phyloP scores from a whole-genome alignment of 495 filamentous ascomycete species.

The Massariosphaeria phaeospora region DNA sequence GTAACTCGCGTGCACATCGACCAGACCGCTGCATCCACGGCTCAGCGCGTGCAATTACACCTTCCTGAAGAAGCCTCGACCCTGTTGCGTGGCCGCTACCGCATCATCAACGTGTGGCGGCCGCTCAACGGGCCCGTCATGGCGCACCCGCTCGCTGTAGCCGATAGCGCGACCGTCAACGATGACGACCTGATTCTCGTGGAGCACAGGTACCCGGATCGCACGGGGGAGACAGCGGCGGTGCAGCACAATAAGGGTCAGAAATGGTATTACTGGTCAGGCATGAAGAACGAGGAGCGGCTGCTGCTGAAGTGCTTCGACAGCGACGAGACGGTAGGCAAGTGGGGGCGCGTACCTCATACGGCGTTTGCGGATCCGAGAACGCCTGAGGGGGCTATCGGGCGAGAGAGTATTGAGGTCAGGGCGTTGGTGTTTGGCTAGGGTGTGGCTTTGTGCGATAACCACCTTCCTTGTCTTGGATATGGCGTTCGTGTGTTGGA shows the following conservation, averaged over 20 bases:
- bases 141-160: constrained; percentile 65
- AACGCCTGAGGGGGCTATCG: constrained; percentile 50
- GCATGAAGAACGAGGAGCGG: constrained; percentile 69
- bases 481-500: background rate
- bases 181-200: constrained; percentile 65
- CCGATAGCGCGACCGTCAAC: constrained; percentile 54
- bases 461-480: too few relatives aligned
- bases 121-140: constrained; percentile 71
- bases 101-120: constrained; percentile 87
- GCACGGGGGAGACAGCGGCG: constrained; percentile 71
- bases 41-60: constrained; percentile 61
- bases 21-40: constrained; percentile 63
- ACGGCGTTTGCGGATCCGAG: constrained; percentile 73
- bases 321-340: constrained; percentile 53
- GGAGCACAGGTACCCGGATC: constrained; percentile 69
- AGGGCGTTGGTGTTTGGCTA: constrained; percentile 77
- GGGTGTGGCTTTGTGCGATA: too few relatives aligned
- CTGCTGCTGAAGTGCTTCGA: constrained; percentile 82
- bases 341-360: constrained; percentile 64
- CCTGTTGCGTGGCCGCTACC: constrained; percentile 59
- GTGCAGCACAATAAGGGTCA: constrained; percentile 56
- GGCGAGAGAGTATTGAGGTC: constrained; percentile 78
- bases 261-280: constrained; percentile 75
- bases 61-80: constrained; percentile 52
- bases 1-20: constrained; percentile 77